Evolutionary conservation across 2,329 filamentous ascomycete species (phyloP).

Genomic region (Westerdykella sp.): DNA sequence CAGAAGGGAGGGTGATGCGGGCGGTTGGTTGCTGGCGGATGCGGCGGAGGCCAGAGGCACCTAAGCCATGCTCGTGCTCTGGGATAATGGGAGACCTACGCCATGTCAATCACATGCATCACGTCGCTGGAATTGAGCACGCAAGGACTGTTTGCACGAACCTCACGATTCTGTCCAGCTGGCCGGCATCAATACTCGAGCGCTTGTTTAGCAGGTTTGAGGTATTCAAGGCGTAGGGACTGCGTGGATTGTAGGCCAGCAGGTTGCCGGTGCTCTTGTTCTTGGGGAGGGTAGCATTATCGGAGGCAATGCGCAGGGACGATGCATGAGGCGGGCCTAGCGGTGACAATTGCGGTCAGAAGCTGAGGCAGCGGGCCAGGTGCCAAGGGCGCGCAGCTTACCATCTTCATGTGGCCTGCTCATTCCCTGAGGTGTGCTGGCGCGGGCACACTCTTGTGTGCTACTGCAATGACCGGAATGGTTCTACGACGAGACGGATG

Average conservation of each 20-base stretch:
- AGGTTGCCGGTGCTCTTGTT: conserved; percentile 47
- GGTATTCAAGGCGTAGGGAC: conserved; percentile 46
- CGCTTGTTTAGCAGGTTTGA: conserved; percentile 43
- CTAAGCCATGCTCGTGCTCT: conserved; percentile 82
- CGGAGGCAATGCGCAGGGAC: conserved; percentile 14
- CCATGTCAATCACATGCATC: conserved; percentile 8
- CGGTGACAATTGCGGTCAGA: conserved; percentile 21
- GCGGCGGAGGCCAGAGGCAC: conserved; percentile 78
- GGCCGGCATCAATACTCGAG: conserved; percentile 70
- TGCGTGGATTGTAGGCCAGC: conserved; percentile 28
- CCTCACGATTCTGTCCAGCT: conserved; percentile 67
- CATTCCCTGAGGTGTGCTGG: conserved; percentile 35
- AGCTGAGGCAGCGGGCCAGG: conserved; percentile 7
- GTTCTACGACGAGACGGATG: neutral
- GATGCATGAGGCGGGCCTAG: conserved; percentile 29
- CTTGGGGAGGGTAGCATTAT: conserved; percentile 40
- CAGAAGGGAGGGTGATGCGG: conserved; percentile 48
- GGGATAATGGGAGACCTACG: conserved; percentile 70
- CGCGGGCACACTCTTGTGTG: conserved; percentile 11
- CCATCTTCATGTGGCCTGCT: conserved; percentile 38
- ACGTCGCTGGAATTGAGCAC: neutral
- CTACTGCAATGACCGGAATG: neutral
- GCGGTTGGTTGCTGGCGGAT: conserved; percentile 80
- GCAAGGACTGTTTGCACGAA: conserved; percentile 38
- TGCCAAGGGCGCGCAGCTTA: conserved; percentile 16